Evolutionary conservation across 768 basidiomycete species (phyloP).

Genomic region (Mycena albidolilacea): DNA sequence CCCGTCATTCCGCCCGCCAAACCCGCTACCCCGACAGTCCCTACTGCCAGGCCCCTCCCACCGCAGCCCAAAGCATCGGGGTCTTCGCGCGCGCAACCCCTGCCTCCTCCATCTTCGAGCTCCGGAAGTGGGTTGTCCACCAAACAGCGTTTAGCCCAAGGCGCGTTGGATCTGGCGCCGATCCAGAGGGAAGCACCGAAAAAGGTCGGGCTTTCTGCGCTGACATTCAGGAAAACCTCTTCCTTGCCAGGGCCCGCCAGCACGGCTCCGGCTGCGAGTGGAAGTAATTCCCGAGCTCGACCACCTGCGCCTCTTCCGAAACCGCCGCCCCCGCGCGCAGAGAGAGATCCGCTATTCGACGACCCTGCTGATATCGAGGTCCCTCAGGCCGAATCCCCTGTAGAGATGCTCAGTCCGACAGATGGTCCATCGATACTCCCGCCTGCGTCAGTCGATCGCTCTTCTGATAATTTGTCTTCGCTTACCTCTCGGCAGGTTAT

Average conservation of each 20-base stretch:
- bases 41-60: slow-evolving; percentile 20
- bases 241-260: not conserved
- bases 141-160: slow-evolving; percentile 54
- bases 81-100: slow-evolving; percentile 10
- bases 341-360: slow-evolving; percentile 32
- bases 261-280: slow-evolving; percentile 9
- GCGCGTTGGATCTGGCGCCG: slow-evolving; percentile 38
- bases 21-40: slow-evolving; percentile 9
- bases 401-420: not conserved
- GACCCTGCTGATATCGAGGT: slow-evolving; percentile 17
- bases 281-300: slow-evolving; percentile 3
- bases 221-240: slow-evolving; percentile 55
- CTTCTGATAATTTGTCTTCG: slow-evolving; percentile 16
- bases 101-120: not conserved
- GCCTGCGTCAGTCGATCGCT: slow-evolving; percentile 21
- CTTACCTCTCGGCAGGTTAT: slow-evolving; percentile 27
- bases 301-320: not conserved
- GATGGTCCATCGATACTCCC: slow-evolving; percentile 15
- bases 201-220: slow-evolving; percentile 39
- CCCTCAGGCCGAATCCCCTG: slow-evolving; percentile 17
- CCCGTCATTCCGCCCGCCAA: slow-evolving; percentile 15
- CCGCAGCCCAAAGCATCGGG: slow-evolving; percentile 17
- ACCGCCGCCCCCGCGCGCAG: slow-evolving; percentile 15
- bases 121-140: slow-evolving; percentile 52
- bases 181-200: slow-evolving; percentile 37